A percentile compares a stretch with the other conserved stretches of the same genome.
Conservation (phyloP, 192 early-diverging fungal genomes). For the Backusella mclennaniae region DNA sequence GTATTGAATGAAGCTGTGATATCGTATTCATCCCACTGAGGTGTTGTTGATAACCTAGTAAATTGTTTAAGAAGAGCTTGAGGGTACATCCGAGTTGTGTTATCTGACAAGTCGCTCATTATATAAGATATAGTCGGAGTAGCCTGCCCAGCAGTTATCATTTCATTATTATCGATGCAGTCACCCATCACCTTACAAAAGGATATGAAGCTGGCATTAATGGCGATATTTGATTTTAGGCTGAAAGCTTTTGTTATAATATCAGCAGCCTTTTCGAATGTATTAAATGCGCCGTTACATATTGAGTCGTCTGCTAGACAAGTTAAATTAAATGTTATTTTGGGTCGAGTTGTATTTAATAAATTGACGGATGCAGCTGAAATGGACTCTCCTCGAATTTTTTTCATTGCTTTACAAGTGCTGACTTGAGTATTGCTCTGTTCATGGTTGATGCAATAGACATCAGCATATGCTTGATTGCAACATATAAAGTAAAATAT, state of each 20-base stretch:
- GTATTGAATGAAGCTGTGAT: constrained; percentile 40
- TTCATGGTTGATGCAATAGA: neutral
- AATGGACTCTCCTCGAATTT: neutral
- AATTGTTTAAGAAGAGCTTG: constrained; percentile 44
- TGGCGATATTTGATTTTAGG: constrained; percentile 25
- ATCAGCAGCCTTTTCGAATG: constrained; percentile 21
- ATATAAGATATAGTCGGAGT: constrained; percentile 32
- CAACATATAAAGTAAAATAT: neutral
- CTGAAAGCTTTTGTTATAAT: constrained; percentile 30
- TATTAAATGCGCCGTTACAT: constrained; percentile 22
- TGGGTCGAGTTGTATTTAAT: neutral
- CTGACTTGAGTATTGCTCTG: neutral
- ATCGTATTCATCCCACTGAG: constrained; percentile 27
- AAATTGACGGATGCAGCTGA: neutral
- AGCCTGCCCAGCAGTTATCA: constrained; percentile 26
- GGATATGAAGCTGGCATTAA: constrained; percentile 36
- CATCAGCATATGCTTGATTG: neutral
- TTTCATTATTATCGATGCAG: constrained; percentile 11
- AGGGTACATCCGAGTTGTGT: constrained; percentile 37
- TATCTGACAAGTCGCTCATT: constrained; percentile 31
- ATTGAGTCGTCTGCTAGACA: neutral
- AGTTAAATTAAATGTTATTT: neutral
- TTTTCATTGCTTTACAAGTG: neutral
- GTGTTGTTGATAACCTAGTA: constrained; percentile 4
- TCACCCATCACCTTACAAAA: constrained; percentile 29